Base-by-base conservation (phyloP, 306 rosid genomes). In the Trichosanthes truncata region DNA sequence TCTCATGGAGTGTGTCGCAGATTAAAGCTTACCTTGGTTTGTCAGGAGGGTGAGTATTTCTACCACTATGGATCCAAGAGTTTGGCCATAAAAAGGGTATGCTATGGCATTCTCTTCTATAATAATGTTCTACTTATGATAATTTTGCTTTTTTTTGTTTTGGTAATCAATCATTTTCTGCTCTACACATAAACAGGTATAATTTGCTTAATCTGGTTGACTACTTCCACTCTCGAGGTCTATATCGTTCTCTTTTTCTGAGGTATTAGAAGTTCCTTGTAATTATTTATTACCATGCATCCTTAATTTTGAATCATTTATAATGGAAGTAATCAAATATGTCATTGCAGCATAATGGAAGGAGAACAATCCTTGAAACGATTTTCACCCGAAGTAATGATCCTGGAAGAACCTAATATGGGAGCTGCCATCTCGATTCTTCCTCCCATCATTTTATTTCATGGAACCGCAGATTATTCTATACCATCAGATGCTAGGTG, bases 401-500 rank as follows among this genome's bases (percentile, higher is more conserved):
- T 91, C 69, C 89, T 38, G 46, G 74, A 91, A 83, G 97, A 90
- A 83, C 93, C 90, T 21, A 89, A 91, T 74, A 38, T 88, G 78
- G 88, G 85, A 77, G 82, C 86, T 81, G 93, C 90, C 23, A 90
- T 81, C 83, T 90, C 93, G 75, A 88, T 90, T 57, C 87, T 95
- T 53, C 98, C 98, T 76, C 91, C 89, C 48, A 15, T 89, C 29
- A 77, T 89, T 78, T 86, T 95, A 52, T 95, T 89, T 81, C 98
- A 95, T 84, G 98, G 98, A 35, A 95, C 97, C 45, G 97, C 87
- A 71, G 98, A 95, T 84, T 90, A 95, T 83, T 91, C 98, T 43
- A 92, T 95, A 80, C 98, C 98, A 56, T 91, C 97, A 60, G 90
- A 89, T 83, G 81, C 91, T 81, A 94, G 98, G 98, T 94, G 26